Evolutionary conservation across 2,329 filamentous ascomycete species (phyloP).

Genomic region (Beauveria scarabaeidicola): DNA sequence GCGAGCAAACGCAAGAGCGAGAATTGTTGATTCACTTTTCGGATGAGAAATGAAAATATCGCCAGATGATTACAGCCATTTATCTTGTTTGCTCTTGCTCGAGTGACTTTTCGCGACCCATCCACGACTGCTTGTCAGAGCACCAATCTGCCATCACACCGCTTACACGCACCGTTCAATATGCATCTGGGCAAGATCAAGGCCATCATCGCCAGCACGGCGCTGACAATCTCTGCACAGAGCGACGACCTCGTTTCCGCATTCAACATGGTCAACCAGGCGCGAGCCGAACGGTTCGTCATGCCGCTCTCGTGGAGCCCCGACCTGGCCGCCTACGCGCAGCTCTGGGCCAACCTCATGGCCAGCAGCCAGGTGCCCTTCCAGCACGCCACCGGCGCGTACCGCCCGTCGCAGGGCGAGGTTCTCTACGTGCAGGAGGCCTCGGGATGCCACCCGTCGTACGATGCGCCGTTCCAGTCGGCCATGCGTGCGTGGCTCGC

Average conservation of each 20-base stretch:
- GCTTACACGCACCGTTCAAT: background rate
- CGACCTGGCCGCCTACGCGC: slow-evolving; percentile 24
- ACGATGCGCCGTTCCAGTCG: slow-evolving; percentile 22
- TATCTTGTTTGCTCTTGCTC: background rate
- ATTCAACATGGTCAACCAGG: slow-evolving; percentile 24
- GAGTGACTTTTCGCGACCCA: background rate
- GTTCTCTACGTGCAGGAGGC: slow-evolving; percentile 25
- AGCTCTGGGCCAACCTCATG: slow-evolving; percentile 27
- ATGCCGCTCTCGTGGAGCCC: slow-evolving; percentile 22
- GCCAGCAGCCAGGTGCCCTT: slow-evolving; percentile 22
- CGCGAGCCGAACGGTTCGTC: slow-evolving; percentile 21
- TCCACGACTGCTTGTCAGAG: background rate
- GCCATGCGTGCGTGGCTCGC: slow-evolving; percentile 25
- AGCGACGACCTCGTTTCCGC: slow-evolving; percentile 19
- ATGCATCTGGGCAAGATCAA: slow-evolving; percentile 3
- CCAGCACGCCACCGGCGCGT: slow-evolving; percentile 22
- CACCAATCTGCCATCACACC: background rate
- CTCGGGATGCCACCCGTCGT: slow-evolving; percentile 21
- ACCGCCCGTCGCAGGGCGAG: slow-evolving; percentile 27
- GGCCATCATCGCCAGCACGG: slow-evolving; percentile 11
- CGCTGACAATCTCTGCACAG: slow-evolving; percentile 9
- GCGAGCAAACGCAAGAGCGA: slow-evolving; percentile 8
- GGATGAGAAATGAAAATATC: background rate
- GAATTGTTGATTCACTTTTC: background rate
- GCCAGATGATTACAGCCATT: background rate